Conservation (phyloP, 345 rosid species). For the Cardamine occulta region DNA sequence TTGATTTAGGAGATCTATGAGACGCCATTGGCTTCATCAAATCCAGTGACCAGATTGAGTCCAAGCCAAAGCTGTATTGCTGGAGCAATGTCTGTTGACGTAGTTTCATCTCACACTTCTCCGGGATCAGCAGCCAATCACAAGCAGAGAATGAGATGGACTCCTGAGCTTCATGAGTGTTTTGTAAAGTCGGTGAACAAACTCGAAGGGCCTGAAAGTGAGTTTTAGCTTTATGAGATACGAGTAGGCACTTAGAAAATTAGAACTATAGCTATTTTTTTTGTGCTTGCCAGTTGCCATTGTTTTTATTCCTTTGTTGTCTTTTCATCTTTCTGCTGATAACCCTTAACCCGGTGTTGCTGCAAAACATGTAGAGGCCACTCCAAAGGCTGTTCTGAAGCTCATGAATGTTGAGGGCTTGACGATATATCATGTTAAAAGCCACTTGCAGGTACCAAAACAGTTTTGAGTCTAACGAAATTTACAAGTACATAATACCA, state of each 20-base stretch:
- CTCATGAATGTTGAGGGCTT: constrained; percentile 88
- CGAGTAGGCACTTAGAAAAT: neutral
- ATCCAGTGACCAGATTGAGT: constrained; percentile 42
- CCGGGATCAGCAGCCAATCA: constrained; percentile 53
- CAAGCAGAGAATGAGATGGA: constrained; percentile 95
- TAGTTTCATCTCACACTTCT: constrained; percentile 53
- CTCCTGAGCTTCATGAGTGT: constrained; percentile 81
- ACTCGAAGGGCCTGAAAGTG: constrained; percentile 95
- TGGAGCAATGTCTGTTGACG: constrained; percentile 47
- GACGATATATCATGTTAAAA: constrained; percentile 93
- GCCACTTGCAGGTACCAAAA: constrained; percentile 84
- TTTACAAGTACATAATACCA: constrained; percentile 11
- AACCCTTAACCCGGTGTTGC: constrained; percentile 21
- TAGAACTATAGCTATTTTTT: neutral
- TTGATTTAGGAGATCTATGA: constrained; percentile 75
- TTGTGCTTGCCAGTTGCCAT: constrained; percentile 2
- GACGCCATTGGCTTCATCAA: constrained; percentile 48
- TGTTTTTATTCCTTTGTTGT: constrained; percentile 14
- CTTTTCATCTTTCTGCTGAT: constrained; percentile 11
- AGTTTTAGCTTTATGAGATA: constrained; percentile 40
- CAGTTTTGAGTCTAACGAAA: neutral
- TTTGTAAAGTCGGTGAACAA: constrained; percentile 70
- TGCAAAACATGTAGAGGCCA: constrained; percentile 68
- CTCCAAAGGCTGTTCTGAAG: constrained; percentile 89
- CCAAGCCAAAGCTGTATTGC: constrained; percentile 46